Evolutionary conservation across 768 basidiomycete genomes (phyloP), one percentile per base, ranked within the genome.

Genomic region (Xerocomellus intermedius): DNA sequence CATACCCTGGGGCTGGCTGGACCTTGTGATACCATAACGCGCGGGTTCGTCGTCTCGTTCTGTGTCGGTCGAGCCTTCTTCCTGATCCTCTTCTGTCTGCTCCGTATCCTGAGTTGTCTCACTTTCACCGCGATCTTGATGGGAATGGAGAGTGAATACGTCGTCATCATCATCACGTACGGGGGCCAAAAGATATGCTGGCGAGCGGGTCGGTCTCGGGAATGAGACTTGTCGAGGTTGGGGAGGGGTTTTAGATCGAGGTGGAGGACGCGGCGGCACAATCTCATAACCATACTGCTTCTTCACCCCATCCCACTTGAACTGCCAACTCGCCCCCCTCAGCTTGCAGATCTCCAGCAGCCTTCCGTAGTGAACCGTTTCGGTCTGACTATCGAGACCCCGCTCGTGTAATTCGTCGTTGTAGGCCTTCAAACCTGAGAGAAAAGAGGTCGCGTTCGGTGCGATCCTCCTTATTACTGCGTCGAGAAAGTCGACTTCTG

Each of bases 361-460:
- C 67, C 91, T 89, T 19, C 84, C 83, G 67, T 94, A 95, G 65
- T 87, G 90, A 4, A 86, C 75, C 10, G 89, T 88, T 67, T 93
- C 92, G 8, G 81, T 76, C 58, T 86, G 83, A 21, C 85, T 79
- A 57, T 92, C 88, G n/a, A 93, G 71, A 3, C 86, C 86, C 2
- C 85, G 80, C 60, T 89, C 86, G 54, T 81, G 79, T 22, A 94
- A 73, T 21, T 92, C 81, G 53, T 89, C 85, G 64, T 86, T 89
- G 71, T 94, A 94, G 0, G 91, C 87, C 65, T 89, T 91, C 77
- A 91, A 85, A n/a, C 92, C 81, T 5, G 82, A 80, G 37, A 90
- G 76, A 64, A 93, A 93, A 0, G 87, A 87, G 5, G 87, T 87
- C 16, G 89, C 86, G 9, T 78, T 73, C 8, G 82, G 74, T 6